These are phyloP conservation scores for Pseudocercospora fuligena DNA, from an alignment of 2,329 filamentous ascomycete species.

Conservation along the genomic window DNA sequence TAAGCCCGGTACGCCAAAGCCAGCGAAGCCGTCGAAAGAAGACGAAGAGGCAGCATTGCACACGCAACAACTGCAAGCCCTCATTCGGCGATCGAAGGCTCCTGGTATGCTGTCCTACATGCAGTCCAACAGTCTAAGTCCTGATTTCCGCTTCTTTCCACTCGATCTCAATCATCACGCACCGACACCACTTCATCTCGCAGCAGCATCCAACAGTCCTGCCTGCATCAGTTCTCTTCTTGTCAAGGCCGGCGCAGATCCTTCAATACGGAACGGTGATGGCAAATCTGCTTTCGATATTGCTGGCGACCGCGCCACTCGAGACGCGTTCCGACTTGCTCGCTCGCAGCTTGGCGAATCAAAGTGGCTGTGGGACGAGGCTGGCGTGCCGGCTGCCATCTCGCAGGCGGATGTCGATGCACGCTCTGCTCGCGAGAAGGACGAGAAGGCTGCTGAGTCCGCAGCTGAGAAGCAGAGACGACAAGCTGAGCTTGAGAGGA, in stretches of 20 bases:
- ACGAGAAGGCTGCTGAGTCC: conserved; percentile 70
- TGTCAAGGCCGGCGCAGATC: conserved; percentile 74
- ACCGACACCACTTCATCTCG: conserved; percentile 82
- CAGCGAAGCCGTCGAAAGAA: conserved; percentile 75
- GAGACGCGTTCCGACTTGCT: conserved; percentile 89
- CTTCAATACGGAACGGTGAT: conserved; percentile 70
- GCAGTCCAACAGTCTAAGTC: conserved; percentile 70
- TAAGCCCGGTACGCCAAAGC: conserved; percentile 57
- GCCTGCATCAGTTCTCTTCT: conserved; percentile 79
- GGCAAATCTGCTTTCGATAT: conserved; percentile 88
- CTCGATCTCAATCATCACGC: conserved; percentile 75
- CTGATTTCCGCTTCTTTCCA: conserved; percentile 78
- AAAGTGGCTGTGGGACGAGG: conserved; percentile 77
- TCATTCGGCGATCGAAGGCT: conserved; percentile 87
- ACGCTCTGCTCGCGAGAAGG: conserved; percentile 71
- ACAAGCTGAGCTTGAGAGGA: conserved; percentile 72
- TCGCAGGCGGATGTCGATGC: conserved; percentile 72
- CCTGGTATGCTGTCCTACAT: conserved; percentile 86
- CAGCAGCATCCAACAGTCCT: conserved; percentile 78
- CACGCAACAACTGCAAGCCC: conserved; percentile 83
- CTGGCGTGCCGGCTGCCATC: conserved; percentile 73
- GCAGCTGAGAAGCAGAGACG: conserved; percentile 64
- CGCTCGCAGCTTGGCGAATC: conserved; percentile 79
- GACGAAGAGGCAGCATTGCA: conserved; percentile 83
- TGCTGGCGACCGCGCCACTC: conserved; percentile 79